phyloP scores from a whole-genome alignment of 805 yeast genomes.

The Teunomyces barrocoloradensis region DNA sequence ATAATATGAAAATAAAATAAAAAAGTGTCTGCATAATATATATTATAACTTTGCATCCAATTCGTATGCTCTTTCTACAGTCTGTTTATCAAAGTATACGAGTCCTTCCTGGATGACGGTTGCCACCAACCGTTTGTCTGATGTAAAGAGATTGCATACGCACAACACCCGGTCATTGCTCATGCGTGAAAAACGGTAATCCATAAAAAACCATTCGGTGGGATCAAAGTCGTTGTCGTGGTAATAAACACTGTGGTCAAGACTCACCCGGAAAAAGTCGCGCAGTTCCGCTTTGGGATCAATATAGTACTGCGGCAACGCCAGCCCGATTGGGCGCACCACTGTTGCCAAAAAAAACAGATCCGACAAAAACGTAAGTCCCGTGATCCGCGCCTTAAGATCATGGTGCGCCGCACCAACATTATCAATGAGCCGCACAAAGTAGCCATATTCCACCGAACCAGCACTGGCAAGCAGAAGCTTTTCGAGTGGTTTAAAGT shows the following conservation, averaged over 20 bases:
- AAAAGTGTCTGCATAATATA: neutral
- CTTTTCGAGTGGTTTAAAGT: neutral
- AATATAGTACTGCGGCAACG: neutral
- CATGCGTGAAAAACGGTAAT: slow-evolving; percentile 29
- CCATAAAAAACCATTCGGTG: slow-evolving; percentile 34
- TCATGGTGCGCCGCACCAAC: slow-evolving; percentile 21
- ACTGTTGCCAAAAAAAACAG: slow-evolving; percentile 29
- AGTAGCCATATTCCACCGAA: slow-evolving; percentile 25
- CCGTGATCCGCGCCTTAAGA: slow-evolving; percentile 15
- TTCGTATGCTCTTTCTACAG: slow-evolving; percentile 3
- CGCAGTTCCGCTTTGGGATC: neutral
- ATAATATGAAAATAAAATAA: too few species aligned
- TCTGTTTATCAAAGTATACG: slow-evolving; percentile 8
- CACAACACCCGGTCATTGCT: slow-evolving; percentile 36
- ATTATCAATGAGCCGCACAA: slow-evolving; percentile 30
- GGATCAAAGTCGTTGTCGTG: slow-evolving; percentile 38
- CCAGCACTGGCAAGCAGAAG: slow-evolving; percentile 7
- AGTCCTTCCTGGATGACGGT: slow-evolving; percentile 35
- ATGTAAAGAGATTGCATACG: slow-evolving; percentile 21
- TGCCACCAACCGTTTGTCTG: slow-evolving; percentile 29
- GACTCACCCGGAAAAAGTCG: slow-evolving; percentile 34
- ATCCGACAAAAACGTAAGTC: slow-evolving; percentile 28
- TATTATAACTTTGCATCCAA: neutral
- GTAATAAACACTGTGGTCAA: slow-evolving; percentile 36
- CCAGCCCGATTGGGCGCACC: slow-evolving; percentile 22